phyloP scores from a whole-genome alignment of 306 rosid species.

The Inga oerstediana region DNA sequence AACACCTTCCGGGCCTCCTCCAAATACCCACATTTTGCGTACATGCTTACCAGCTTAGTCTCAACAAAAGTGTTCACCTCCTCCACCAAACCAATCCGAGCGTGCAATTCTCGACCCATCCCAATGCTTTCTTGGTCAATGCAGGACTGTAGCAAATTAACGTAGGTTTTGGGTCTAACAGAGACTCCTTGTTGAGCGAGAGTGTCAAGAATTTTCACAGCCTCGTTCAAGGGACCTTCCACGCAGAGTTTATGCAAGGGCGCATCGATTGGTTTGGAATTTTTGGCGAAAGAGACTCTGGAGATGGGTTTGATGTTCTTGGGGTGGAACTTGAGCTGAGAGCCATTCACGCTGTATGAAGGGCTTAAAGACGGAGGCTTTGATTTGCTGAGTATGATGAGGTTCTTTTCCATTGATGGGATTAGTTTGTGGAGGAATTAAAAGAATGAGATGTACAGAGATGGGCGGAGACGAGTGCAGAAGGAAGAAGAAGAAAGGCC shows the following conservation, averaged over 20 bases:
- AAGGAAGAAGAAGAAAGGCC: background rate
- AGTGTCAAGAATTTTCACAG: slow-evolving; percentile 60
- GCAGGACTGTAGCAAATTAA: slow-evolving; percentile 73
- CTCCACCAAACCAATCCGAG: slow-evolving; percentile 55
- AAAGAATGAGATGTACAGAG: background rate
- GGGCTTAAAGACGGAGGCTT: slow-evolving; percentile 44
- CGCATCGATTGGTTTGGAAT: slow-evolving; percentile 41
- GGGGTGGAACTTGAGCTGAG: slow-evolving; percentile 45
- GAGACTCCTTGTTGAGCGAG: slow-evolving; percentile 62
- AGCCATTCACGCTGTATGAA: slow-evolving; percentile 15
- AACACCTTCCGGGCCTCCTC: slow-evolving; percentile 83
- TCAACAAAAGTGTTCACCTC: slow-evolving; percentile 67
- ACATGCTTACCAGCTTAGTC: slow-evolving; percentile 88
- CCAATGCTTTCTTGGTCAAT: slow-evolving; percentile 61
- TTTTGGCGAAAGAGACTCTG: slow-evolving; percentile 39
- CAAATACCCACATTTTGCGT: slow-evolving; percentile 74
- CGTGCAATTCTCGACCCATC: slow-evolving; percentile 80
- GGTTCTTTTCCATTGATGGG: slow-evolving; percentile 51
- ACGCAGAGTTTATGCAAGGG: slow-evolving; percentile 59
- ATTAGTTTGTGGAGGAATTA: background rate
- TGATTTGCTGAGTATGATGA: slow-evolving; percentile 50
- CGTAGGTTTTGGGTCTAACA: slow-evolving; percentile 57
- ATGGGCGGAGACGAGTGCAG: background rate
- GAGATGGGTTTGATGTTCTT: slow-evolving; percentile 43
- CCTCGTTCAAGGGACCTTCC: slow-evolving; percentile 63